A percentile compares a stretch with the other conserved stretches of the same genome.
These are phyloP conservation scores for Agaricus bisporus DNA, from an alignment of 768 basidiomycete genomes.

Conservation along the genomic window DNA sequence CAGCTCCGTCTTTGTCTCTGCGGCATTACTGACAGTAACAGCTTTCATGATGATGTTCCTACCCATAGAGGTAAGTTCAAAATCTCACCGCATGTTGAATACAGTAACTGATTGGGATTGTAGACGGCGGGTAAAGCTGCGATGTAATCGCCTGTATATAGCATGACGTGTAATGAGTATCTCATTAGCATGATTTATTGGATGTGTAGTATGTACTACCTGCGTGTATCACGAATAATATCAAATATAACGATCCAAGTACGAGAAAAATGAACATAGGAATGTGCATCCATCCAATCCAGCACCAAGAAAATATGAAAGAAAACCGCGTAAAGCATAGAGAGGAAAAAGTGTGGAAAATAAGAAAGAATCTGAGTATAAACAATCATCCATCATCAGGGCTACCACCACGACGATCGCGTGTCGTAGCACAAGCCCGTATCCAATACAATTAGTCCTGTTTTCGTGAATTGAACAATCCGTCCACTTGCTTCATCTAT, in stretches of 20 bases:
- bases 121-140: constrained; percentile 30
- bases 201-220: too few relatives aligned
- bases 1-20: constrained; percentile 44
- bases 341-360: background rate
- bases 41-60: constrained; percentile 33
- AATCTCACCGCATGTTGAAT: background rate
- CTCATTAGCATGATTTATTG: too few relatives aligned
- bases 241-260: too few relatives aligned
- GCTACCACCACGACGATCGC: constrained; percentile 2
- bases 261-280: too few relatives aligned
- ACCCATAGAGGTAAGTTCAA: constrained; percentile 41
- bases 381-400: background rate
- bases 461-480: constrained; percentile 11
- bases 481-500: constrained; percentile 9
- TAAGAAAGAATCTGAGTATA: background rate
- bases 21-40: constrained; percentile 37
- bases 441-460: constrained; percentile 11
- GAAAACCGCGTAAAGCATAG: background rate
- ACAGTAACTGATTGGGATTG: background rate
- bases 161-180: too few relatives aligned
- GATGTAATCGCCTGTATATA: constrained; percentile 14
- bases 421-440: constrained; percentile 7
- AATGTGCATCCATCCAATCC: too few relatives aligned
- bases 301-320: background rate
- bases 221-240: too few relatives aligned